Percentiles rank a stretch among this genome's conserved stretches.
Conservation (phyloP, 345 rosid species). For the Ceriops decandra region DNA sequence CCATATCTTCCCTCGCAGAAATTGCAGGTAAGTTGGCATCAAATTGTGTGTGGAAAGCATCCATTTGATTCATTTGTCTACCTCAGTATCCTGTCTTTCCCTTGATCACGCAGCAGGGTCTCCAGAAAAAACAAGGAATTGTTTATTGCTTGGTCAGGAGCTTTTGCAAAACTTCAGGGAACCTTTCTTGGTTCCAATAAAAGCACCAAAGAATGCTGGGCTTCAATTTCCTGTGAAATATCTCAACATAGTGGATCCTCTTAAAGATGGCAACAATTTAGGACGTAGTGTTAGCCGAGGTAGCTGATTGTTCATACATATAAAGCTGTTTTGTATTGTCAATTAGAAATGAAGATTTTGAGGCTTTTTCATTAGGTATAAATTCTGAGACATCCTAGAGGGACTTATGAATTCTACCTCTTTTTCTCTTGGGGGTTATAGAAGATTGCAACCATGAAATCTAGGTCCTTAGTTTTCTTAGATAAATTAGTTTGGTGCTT, state of each 20-base stretch:
- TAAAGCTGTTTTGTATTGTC: neutral
- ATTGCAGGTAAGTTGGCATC: conserved; percentile 49
- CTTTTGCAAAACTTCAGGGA: conserved; percentile 60
- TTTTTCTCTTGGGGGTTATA: neutral
- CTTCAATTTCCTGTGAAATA: conserved; percentile 63
- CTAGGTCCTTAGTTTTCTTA: neutral
- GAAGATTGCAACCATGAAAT: neutral
- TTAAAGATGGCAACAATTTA: conserved; percentile 79
- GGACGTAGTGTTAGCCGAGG: conserved; percentile 99
- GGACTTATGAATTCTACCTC: neutral
- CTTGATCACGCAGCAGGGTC: conserved; percentile 43
- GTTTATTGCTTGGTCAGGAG: conserved; percentile 57
- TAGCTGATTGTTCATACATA: conserved; percentile 12
- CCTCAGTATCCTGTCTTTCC: conserved; percentile 9
- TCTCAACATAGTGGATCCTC: conserved; percentile 83
- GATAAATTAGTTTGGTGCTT: too few species aligned
- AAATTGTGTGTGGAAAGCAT: neutral
- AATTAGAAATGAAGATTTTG: neutral
- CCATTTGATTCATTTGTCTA: neutral
- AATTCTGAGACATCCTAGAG: too few species aligned
- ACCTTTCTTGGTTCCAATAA: conserved; percentile 51
- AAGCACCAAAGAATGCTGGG: conserved; percentile 52
- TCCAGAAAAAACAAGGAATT: conserved; percentile 53
- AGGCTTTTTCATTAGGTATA: neutral
- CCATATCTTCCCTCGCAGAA: conserved; percentile 60